Evolutionary conservation across 345 rosid genomes (phyloP), one percentile per base, ranked within the genome.

Genomic region (Bruguiera parviflora): DNA sequence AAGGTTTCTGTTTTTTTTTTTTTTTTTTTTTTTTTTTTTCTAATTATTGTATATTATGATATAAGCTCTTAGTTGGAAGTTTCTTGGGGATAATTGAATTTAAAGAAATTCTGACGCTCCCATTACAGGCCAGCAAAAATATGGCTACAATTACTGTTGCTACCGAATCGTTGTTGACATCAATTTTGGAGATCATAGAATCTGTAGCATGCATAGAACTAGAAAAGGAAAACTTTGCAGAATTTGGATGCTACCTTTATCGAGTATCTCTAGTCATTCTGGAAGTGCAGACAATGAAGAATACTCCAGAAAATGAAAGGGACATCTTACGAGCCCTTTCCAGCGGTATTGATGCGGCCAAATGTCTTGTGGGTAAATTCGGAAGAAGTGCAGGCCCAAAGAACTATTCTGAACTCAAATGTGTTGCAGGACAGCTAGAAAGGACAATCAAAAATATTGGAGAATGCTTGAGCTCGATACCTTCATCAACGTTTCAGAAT

Each of bases 231-330:
- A 80, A 28, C 33, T 82, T 93, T 19, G 67, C 72, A 18, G 81
- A 83, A 67, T 65, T 80, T 8, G 91, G 92, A 25, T 83, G 92
- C 77, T 90, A 86, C 75, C 56, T 93, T 24, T 89, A 87, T 79
- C 84, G 96, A 71, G 82, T 83, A 73, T 82, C 84, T 65, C 75
- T 77, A 0, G 86, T 79, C 46, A 59, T 93, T 68, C 83, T 86
- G 93, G 98, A 93, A 85, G 75, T 90, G 79, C 86, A 82, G 81
- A 68, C 74, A 65, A 68, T 72, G 6, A 81, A 81, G 75, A 53
- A 67, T 27, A 37, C 69, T 33, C 78, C 89, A 3, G 73, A 58
- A 37, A 83, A 83, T 65, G 73, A 82, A 16, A 62, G 64, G 67
- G 88, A 84, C 69, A 70, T 86, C 67, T 73, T 89, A 37, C 81